Evolutionary conservation across 768 basidiomycete genomes (phyloP), one percentile per base, ranked within the genome.

Genomic region (Ephemerocybe angulata): DNA sequence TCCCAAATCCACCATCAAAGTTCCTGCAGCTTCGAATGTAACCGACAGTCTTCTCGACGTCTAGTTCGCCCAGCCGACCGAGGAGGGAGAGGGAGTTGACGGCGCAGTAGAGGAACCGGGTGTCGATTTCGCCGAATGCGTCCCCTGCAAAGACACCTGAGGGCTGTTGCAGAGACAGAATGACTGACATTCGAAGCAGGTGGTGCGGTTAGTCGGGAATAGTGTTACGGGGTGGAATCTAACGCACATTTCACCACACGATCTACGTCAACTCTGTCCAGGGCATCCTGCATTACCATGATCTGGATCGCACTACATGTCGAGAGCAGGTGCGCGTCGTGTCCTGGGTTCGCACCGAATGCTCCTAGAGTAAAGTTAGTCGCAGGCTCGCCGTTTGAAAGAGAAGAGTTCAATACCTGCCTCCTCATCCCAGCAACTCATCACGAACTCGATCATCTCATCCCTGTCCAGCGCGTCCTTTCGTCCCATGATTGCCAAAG

Each of bases 1-100:
- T 85, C 24, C 97, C 96, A 64, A 96, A 99, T 0, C 93, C 97
- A 3, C 95, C 95, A 65, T 99, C 97, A 67, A 93, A 98, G 68
- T 98, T 99, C 64, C 78, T 80, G 71, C 97, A 98, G 31, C 79
- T 74, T 22, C 71, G 67, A 41, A 98, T 81, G 68, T 96, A 93
- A 6, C 70, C 74, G 8, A 90, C 82, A 0, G 90, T 85, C 63
- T 77, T 82, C 27, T 85, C 83, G 50, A 71, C 71, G 58, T 93
- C 84, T 41, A 98, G 73, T 21, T 78, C 77, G 56, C 86, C 78
- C 31, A 97, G 75, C 29, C 79, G 76, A 1, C 89, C 89, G 12
- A 98, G 83, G 19, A 98, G 80, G 0, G 92, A 89, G 0, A 98
- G 76, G 0, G 88, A 85, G 50, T 80, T 83, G 52, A 96, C 78